Evolutionary conservation across 768 basidiomycete species (phyloP).

Genomic region (Glaciozyma martinii): DNA sequence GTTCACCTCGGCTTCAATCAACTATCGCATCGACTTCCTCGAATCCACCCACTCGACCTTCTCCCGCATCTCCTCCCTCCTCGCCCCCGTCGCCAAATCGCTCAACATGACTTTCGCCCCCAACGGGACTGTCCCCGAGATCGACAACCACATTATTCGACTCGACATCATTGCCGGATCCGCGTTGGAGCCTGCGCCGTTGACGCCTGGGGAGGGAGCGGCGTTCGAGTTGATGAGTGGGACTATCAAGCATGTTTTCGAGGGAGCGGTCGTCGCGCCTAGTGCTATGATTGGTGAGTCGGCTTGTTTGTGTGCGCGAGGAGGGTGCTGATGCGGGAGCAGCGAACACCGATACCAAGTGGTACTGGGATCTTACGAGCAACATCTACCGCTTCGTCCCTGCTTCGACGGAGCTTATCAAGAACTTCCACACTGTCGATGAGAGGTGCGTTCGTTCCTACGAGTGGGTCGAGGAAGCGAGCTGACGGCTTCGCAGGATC

Average conservation of each 20-base stretch:
- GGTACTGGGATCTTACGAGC: constrained; percentile 37
- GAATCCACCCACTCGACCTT: constrained; percentile 14
- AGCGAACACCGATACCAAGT: constrained; percentile 24
- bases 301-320: background rate
- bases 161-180: background rate
- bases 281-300: constrained; percentile 16
- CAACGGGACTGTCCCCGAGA: constrained; percentile 1
- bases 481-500: constrained; percentile 16
- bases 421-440: constrained; percentile 41
- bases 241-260: constrained; percentile 8
- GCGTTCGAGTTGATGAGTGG: constrained; percentile 23
- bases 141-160: constrained; percentile 3
- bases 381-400: constrained; percentile 42
- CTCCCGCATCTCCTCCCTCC: constrained; percentile 8
- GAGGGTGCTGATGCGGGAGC: background rate
- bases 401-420: background rate
- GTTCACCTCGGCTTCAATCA: constrained; percentile 4
- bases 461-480: background rate
- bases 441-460: constrained; percentile 26
- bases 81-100: constrained; percentile 10
- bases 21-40: constrained; percentile 30
- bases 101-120: constrained; percentile 19
- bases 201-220: constrained; percentile 11
- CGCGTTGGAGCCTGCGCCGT: constrained; percentile 24
- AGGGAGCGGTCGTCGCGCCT: constrained; percentile 12